Evolutionary conservation across 257 asterid genomes (phyloP).

Genomic region (Primulina eburnea): DNA sequence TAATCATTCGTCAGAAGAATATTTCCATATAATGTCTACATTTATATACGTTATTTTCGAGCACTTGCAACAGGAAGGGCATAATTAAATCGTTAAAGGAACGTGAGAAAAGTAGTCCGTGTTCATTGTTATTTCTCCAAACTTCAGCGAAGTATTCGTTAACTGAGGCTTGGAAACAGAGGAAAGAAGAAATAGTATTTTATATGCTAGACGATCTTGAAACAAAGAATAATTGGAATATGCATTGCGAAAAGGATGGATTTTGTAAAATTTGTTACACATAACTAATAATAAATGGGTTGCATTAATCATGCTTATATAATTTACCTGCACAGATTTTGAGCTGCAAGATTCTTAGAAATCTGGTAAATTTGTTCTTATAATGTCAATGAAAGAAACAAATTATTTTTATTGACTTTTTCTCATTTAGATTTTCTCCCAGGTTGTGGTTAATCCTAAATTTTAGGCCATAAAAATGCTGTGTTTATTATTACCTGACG

Average conservation of each 20-base stretch:
- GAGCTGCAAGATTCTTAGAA: constrained; percentile 18
- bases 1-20: neutral
- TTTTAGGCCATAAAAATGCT: constrained; percentile 36
- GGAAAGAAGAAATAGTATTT: neutral
- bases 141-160: neutral
- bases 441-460: constrained; percentile 35
- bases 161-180: too few species aligned
- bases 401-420: constrained; percentile 19
- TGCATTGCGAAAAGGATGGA: too few species aligned
- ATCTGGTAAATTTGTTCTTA: constrained; percentile 14
- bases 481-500: constrained; percentile 16
- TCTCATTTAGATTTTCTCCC: constrained; percentile 26
- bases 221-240: neutral
- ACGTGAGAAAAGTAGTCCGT: too few species aligned
- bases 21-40: neutral
- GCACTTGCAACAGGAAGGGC: neutral
- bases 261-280: neutral
- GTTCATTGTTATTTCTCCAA: neutral
- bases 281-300: constrained; percentile 2
- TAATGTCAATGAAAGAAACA: constrained; percentile 22
- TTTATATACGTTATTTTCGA: too few species aligned
- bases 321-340: constrained; percentile 27
- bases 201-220: neutral
- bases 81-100: too few species aligned
- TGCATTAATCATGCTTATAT: constrained; percentile 6